Evolutionary conservation across 805 yeast genomes (phyloP), one percentile per base, ranked within the genome.

Genomic region (Ogataea wickerhamii): DNA sequence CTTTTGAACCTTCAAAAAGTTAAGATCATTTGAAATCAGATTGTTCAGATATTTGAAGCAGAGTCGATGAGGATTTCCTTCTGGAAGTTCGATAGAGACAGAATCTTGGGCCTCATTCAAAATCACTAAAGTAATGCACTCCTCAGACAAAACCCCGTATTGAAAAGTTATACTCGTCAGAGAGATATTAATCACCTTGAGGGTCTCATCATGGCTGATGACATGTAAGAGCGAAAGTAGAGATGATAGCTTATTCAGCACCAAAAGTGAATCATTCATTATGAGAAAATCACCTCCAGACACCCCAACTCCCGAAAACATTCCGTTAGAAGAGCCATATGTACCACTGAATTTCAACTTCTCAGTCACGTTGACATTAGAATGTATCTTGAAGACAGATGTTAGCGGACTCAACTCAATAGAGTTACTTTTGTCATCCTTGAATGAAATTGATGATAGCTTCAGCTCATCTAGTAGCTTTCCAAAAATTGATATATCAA

Each of bases 401-500:
- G 55, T 46, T 4, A 36, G 33, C 1, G 56, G 55, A 25, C 45
- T 43, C 36, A 58, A 41, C 19, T 49, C 38, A 23, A 60, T 49
- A 2, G 52, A 44, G 18, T 52, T 50, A 24, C 38, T 37, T 34
- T 49, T 48, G 18, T 49, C 56, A 33, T 58, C 60, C 3, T 35
- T 41, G 34, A 54, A 59, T 6, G 53, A 43, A 10, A 57, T 53
- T 19, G 48, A 39, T 1, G 60, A 60, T 10, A 57, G 36, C 31
- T 51, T 49, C 18, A 56, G 43, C 29, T 49, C 52, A 14, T 39
- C 43, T 23, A 43, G 46, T 6, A 64, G 43, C 42, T 58, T 63
- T 6, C 70, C 70, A 42, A 52, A 62, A 19, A 64, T 47, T 21
- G 47, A 51, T n/a, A 66, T 56, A 23, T 59, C 53, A 36, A 66